Evolutionary conservation across 345 rosid genomes (phyloP), one percentile per base, ranked within the genome.

Genomic region (Dimocarpus longan): DNA sequence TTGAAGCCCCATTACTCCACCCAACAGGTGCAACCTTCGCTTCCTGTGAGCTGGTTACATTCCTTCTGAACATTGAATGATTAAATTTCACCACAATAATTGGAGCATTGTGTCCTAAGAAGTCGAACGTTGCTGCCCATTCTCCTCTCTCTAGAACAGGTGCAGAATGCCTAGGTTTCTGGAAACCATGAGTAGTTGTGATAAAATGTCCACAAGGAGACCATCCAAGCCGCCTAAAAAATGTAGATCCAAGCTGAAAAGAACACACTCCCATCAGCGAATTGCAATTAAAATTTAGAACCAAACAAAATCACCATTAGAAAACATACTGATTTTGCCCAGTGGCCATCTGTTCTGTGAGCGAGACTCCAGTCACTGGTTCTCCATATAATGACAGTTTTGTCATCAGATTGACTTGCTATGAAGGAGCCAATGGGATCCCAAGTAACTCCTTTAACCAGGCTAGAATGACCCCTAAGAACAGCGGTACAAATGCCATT

Each of bases 131-230:
- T 48, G 93, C 99, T 68, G 97, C 92, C 99, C 99, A 97, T 82
- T 97, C 98, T 63, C 98, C 99, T 85, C 99, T 91, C 85, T 94
- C 98, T 19, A 97, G 88, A 84, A 97, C 99, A 40, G 99, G 99
- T 66, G 98, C 99, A 81, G 99, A 97, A 88, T 97, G 99, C 90
- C 95, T 93, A n/a, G 99, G 99, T 85, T 94, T 97, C 88, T 97
- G 99, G 88, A 84, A 97, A 80, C 99, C 99, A 74, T 97, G 98
- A 76, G 99, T 97, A 12, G 98, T 97, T 57, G 99, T 94, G 82
- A 97, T 87, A 79, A 92, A 97, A 87, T 94, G 99, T 62, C 99
- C 99, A 85, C 99, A 97, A 2, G 99, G 98, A 21, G 99, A 97
- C 98, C 99, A 97, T 50, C 98, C 98, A 80, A 97, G 98, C 76